These are phyloP conservation scores for Candida pseudoviswanathii DNA, from an alignment of 1,139 yeast species.

Conservation along the genomic window DNA sequence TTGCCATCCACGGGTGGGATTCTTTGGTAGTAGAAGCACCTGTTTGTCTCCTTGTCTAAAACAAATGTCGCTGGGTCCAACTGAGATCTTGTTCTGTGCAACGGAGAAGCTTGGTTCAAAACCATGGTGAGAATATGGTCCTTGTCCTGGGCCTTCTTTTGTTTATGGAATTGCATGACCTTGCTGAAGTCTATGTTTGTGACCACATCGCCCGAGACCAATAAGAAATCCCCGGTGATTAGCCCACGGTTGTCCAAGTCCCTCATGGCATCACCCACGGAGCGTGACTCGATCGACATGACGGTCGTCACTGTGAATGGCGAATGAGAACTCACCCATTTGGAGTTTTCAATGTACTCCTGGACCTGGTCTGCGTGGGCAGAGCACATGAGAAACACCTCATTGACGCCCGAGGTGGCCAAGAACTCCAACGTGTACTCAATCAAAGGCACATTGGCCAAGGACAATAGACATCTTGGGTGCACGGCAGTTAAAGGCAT, in stretches of 20 bases:
- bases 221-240: constrained; percentile 83
- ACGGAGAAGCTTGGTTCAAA: constrained; percentile 79
- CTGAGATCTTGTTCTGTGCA: constrained; percentile 78
- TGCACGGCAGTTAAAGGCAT: constrained; percentile 84
- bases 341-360: constrained; percentile 76
- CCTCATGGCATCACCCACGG: constrained; percentile 97
- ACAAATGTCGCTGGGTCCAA: constrained; percentile 85
- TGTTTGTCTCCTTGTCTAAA: constrained; percentile 67
- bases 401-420: constrained; percentile 88
- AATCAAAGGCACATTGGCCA: constrained; percentile 90
- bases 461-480: constrained; percentile 88
- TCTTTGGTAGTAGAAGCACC: constrained; percentile 83
- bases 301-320: constrained; percentile 81
- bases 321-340: constrained; percentile 73
- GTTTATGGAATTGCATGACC: constrained; percentile 72
- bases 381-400: constrained; percentile 86
- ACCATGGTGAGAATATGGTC: constrained; percentile 96
- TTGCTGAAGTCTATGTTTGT: constrained; percentile 82
- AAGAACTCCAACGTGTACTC: constrained; percentile 94
- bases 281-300: constrained; percentile 83
- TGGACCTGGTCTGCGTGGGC: constrained; percentile 89
- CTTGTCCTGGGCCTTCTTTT: constrained; percentile 71
- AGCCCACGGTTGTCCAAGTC: constrained; percentile 90
- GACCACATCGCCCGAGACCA: constrained; percentile 92
- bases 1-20: constrained; percentile 65